phyloP scores from a whole-genome alignment of 352 stramenopile species.

The Globisporangium ultimum region DNA sequence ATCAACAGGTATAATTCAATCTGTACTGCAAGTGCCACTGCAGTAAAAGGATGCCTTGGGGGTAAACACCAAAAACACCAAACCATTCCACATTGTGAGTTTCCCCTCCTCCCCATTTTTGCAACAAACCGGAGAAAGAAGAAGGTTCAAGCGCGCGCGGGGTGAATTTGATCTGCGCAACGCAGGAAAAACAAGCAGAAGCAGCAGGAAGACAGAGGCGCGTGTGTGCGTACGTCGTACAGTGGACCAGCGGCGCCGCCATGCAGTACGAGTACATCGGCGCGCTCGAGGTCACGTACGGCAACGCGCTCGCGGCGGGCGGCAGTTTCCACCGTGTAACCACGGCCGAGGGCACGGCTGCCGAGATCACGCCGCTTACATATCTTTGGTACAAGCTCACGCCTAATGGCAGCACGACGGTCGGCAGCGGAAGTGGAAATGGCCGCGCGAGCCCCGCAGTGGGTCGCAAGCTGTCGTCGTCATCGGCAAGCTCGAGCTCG shows the following conservation, averaged over 20 bases:
- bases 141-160: no score
- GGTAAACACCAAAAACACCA: no score
- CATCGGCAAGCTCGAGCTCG: neutral
- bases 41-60: no score
- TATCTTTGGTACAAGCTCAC: conserved; percentile 84
- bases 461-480: conserved; percentile 5
- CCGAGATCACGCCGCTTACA: conserved; percentile 76
- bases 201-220: no score
- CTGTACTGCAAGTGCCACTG: no score
- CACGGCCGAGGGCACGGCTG: conserved; percentile 61
- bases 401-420: neutral
- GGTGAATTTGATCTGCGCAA: no score
- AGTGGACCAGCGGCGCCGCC: neutral
- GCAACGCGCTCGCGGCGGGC: conserved; percentile 74
- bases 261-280: conserved; percentile 77
- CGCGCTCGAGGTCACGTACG: conserved; percentile 82
- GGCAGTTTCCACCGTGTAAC: conserved; percentile 84
- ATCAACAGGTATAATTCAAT: no score
- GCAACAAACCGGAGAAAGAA: no score
- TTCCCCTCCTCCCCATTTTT: no score
- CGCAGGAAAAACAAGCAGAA: no score
- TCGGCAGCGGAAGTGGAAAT: neutral
- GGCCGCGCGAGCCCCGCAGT: conserved; percentile 2
- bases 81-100: no score
- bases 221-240: no score